Conservation (phyloP, 331 rosid genomes). For the Malus hybrid region DNA sequence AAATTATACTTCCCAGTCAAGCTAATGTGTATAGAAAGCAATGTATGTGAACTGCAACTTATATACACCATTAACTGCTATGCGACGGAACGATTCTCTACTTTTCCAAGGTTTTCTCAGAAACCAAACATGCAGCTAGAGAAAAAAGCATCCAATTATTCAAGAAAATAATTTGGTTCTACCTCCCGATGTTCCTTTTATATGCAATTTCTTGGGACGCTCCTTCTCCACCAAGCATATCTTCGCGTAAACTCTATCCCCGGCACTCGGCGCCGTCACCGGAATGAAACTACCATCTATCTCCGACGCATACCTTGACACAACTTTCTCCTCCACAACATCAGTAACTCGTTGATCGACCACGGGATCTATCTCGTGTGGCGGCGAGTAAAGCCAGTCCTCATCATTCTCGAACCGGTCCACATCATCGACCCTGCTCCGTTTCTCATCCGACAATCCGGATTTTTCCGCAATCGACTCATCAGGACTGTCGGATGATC, state of each 20-base stretch:
- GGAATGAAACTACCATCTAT: slow-evolving; percentile 82
- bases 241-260: slow-evolving; percentile 76
- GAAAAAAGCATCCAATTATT: not conserved
- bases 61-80: not conserved
- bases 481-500: slow-evolving; percentile 29
- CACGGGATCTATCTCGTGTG: slow-evolving; percentile 1
- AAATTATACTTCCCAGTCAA: not conserved
- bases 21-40: not conserved
- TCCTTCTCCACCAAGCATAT: slow-evolving; percentile 38
- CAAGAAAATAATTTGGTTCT: not conserved
- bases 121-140: not conserved
- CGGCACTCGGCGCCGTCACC: slow-evolving; percentile 69
- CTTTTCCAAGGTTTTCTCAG: not conserved
- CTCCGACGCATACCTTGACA: slow-evolving; percentile 69
- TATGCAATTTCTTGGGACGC: slow-evolving; percentile 29
- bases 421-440: slow-evolving; percentile 31
- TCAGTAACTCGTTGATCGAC: slow-evolving; percentile 16
- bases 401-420: slow-evolving; percentile 22
- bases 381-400: slow-evolving; percentile 73
- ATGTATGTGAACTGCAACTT: not conserved
- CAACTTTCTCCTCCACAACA: slow-evolving; percentile 40
- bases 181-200: slow-evolving; percentile 43
- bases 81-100: not conserved
- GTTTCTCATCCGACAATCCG: slow-evolving; percentile 43
- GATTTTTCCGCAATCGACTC: slow-evolving; percentile 6